Conservation (phyloP, 805 yeast genomes). For the Starmera caribaea region DNA sequence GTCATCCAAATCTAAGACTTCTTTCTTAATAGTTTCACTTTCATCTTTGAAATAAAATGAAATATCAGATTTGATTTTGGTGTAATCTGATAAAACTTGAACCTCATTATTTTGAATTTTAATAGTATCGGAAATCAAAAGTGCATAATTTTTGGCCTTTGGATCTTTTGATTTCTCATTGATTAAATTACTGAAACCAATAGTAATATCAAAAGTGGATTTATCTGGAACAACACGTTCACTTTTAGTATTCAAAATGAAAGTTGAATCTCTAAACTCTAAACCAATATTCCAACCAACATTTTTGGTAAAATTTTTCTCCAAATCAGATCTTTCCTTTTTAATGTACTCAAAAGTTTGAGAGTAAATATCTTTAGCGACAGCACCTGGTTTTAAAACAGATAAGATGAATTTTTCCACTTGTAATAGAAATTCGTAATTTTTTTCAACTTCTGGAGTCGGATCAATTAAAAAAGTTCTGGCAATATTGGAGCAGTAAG, state of each 20-base stretch:
- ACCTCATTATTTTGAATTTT: constrained; percentile 53
- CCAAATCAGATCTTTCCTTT: constrained; percentile 57
- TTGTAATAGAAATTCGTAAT: constrained; percentile 66
- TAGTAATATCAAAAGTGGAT: constrained; percentile 61
- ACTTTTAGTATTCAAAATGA: constrained; percentile 64
- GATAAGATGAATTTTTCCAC: constrained; percentile 58
- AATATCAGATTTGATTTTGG: constrained; percentile 62
- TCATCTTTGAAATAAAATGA: constrained; percentile 79
- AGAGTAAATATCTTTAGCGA: constrained; percentile 56
- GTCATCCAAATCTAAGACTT: constrained; percentile 31
- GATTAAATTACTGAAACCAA: constrained; percentile 64
- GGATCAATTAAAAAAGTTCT: constrained; percentile 90
- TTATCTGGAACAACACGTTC: constrained; percentile 61
- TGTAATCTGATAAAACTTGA: constrained; percentile 59
- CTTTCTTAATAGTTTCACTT: constrained; percentile 31
- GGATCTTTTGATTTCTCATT: constrained; percentile 35
- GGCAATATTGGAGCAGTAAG: constrained; percentile 80
- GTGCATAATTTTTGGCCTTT: constrained; percentile 52
- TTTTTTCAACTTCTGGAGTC: constrained; percentile 62
- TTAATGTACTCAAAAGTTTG: constrained; percentile 53
- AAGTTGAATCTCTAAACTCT: constrained; percentile 75
- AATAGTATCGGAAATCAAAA: constrained; percentile 74
- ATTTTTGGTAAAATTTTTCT: constrained; percentile 57
- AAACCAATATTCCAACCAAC: constrained; percentile 86
- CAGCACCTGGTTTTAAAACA: constrained; percentile 55